Conservation (phyloP, 1,284 basidiomycete genomes). For the Inonotus hispidus region DNA sequence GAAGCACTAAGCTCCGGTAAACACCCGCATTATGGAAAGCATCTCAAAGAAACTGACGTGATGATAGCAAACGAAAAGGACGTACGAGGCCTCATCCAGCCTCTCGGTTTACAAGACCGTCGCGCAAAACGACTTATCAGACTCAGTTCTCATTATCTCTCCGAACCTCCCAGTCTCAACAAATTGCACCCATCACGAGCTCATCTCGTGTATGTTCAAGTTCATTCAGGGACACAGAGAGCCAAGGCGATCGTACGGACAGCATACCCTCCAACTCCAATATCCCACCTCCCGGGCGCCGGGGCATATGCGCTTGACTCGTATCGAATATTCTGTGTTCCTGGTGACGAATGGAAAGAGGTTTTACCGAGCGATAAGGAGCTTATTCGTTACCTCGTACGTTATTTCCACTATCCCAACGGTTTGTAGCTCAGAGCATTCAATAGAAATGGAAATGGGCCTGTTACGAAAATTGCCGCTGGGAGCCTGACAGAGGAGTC, state of each 20-base stretch:
- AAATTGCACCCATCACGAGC: conserved; percentile 26
- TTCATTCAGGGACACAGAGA: conserved; percentile 9
- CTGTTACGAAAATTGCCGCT: conserved; percentile 39
- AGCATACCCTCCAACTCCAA: conserved; percentile 38
- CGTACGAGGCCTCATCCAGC: conserved; percentile 38
- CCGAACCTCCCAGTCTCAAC: conserved; percentile 35
- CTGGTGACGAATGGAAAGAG: conserved; percentile 45
- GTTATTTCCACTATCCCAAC: conserved; percentile 19
- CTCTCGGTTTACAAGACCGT: conserved; percentile 48
- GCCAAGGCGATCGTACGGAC: conserved; percentile 11
- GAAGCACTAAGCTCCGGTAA: conserved; percentile 44
- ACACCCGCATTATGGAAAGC: background rate
- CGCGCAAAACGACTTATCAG: conserved; percentile 46
- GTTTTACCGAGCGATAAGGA: conserved; percentile 60
- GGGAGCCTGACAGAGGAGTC: conserved; percentile 41
- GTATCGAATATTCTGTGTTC: conserved; percentile 56
- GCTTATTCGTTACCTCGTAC: conserved; percentile 50
- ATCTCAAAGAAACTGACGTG: conserved; percentile 2
- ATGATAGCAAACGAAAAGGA: conserved; percentile 30
- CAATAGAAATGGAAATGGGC: conserved; percentile 61
- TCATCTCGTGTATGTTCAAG: conserved; percentile 19
- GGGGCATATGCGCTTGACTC: conserved; percentile 64
- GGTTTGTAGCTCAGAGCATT: conserved; percentile 1
- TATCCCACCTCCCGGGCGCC: conserved; percentile 51
- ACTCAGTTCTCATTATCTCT: conserved; percentile 41